phyloP scores from a whole-genome alignment of 495 filamentous ascomycete genomes.

The Sordaria brevicollis region DNA sequence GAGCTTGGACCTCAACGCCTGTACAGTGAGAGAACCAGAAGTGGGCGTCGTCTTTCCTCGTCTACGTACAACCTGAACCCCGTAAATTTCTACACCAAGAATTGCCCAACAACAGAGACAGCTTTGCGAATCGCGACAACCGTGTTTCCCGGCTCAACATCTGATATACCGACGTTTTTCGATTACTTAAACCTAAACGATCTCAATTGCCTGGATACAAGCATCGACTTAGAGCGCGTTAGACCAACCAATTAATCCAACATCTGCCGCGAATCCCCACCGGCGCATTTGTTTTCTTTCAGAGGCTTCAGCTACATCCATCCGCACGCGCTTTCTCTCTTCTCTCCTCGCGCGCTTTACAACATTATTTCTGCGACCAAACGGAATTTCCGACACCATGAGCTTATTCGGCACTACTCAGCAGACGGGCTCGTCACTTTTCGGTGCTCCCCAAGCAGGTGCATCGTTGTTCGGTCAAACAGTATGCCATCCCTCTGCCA shows the following conservation, averaged over 20 bases:
- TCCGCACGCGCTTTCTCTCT: background rate
- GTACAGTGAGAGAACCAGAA: background rate
- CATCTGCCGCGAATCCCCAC: background rate
- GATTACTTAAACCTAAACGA: background rate
- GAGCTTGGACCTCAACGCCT: background rate
- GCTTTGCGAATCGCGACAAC: background rate
- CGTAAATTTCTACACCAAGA: background rate
- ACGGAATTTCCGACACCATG: background rate
- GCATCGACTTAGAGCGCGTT: background rate
- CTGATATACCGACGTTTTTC: background rate
- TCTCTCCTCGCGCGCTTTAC: background rate
- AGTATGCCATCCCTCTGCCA: background rate
- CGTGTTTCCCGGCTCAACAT: background rate
- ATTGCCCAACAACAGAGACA: background rate
- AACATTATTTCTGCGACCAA: background rate
- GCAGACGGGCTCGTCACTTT: background rate
- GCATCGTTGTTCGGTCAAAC: background rate
- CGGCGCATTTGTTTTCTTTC: background rate
- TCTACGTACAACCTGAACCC: background rate
- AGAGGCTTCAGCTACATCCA: background rate
- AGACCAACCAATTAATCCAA: background rate
- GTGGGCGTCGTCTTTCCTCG: background rate
- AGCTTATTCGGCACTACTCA: background rate
- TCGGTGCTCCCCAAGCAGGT: background rate
- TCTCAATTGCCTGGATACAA: background rate